phyloP scores from a whole-genome alignment of 2,329 filamentous ascomycete species.

The Trichoderma sp. region DNA sequence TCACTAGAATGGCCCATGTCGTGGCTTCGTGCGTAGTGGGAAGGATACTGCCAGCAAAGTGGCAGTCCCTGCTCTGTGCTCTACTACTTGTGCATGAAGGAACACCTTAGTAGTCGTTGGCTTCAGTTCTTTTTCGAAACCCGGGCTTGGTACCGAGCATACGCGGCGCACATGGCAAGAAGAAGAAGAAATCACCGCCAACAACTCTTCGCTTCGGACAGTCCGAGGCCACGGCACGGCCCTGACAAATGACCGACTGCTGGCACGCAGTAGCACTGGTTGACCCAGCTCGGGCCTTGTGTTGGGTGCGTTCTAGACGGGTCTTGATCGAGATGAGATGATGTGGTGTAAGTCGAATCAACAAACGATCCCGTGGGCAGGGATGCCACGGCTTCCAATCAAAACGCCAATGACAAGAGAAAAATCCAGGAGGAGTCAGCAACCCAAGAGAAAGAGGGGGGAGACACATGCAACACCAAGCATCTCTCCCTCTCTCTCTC shows the following conservation, averaged over 20 bases:
- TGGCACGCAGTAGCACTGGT: background rate
- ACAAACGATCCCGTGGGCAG: background rate
- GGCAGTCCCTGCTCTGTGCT: slow-evolving; percentile 11
- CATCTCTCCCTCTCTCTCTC: background rate
- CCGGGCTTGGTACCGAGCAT: background rate
- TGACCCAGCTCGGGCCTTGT: background rate
- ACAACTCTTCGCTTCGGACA: background rate
- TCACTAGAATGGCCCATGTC: slow-evolving; percentile 1
- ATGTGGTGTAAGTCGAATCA: slow-evolving; percentile 9
- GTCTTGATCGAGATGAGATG: slow-evolving; percentile 13
- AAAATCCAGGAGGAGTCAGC: background rate
- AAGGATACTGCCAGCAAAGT: background rate
- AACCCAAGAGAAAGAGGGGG: background rate
- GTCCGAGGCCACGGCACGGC: slow-evolving; percentile 15
- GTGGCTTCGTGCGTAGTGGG: background rate
- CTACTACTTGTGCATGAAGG: background rate
- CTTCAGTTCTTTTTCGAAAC: background rate
- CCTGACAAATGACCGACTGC: background rate
- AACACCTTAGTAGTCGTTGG: background rate
- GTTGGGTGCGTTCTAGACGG: background rate
- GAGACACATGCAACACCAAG: slow-evolving; percentile 1
- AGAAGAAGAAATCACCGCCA: background rate
- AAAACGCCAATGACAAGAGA: background rate
- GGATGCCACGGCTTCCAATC: background rate
- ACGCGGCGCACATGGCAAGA: background rate